Evolutionary conservation across 371 early-diverging fungal species (phyloP), one percentile per base, ranked within the genome.

Genomic region (Saksenaea oblongispora): DNA sequence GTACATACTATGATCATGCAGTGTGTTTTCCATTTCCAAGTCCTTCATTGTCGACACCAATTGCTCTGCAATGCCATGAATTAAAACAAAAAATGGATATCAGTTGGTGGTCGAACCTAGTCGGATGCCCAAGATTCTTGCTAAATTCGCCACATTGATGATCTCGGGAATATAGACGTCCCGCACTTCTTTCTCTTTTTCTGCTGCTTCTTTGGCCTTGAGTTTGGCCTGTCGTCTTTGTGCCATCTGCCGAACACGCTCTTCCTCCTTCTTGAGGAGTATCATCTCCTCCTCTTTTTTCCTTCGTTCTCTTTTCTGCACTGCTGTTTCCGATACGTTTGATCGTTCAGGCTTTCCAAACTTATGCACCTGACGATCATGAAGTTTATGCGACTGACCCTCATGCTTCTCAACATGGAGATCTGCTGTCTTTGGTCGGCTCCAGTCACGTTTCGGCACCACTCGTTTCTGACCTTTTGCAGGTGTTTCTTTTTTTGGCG

Each of bases 91-190:
- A 2, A 34, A 22, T 34, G 14, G 58, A 35, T 14, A n/a, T n/a
- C 11, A 18, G 15, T 37, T 37, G 1, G 2, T 71, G 34, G 13
- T 17, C 41, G 28, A 69, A 86, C 88, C 83, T 61, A 90, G 84
- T n/a, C 84, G 80, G 13, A 93, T 83, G 26, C 89, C 92, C 27
- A 97, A 65, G 3, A 95, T 69, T 53, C 87, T 82, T 15, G 93
- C 87, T 60, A 97, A 70, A 58, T 93, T 91, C 10, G 91, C 89
- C 0, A 95, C 90, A 28, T 85, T 93, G 68, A 96, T 89, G 9
- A 90, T 88, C 14, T 94, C 88, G 5, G 94, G 96, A 54, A 97
- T 76, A 62, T 84, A 84, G 10, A 96, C 85, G 64, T 95, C 93
- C 41, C 71, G 72, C 42, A 69, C 65, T n/a, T 72, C 67, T 17